Evolutionary conservation across 495 filamentous ascomycete species (phyloP), one percentile per base, ranked within the genome.

Genomic region (Penicillium samsonianum): DNA sequence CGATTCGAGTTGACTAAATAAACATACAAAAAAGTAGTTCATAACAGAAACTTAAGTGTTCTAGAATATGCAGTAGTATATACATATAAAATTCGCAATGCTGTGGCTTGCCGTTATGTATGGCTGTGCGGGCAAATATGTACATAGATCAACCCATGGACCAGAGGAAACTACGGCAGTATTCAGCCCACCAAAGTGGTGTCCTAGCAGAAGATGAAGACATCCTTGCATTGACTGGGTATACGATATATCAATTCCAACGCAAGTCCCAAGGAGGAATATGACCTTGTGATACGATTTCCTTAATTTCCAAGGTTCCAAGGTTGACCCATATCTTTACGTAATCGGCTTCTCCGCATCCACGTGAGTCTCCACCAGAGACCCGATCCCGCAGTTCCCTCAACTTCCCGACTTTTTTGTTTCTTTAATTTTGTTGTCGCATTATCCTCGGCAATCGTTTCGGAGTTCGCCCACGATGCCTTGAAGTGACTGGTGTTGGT

Each of bases 291-390:
- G 26, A 47, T 19, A 19, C 16, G 9, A 30, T 23, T 23, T n/a
- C n/a, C n/a, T n/a, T 2, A 9, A 30, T 30, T 30, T 28, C 26
- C 26, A 28, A 28, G 26, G 6, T 46, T 48, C n/a, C n/a, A n/a
- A n/a, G n/a, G n/a, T n/a, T 31, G 23, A 9, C 16, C 23, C 7
- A 31, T 19, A 17, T 5, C 16, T 31, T 68, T 68, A 68, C 65
- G 61, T 69, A 69, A 69, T 67, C 60, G 45, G 5, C 38, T 58
- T 63, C 68, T 70, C 68, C 68, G 68, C 65, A 69, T 55, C 65
- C 67, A 68, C 67, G 68, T 68, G 65, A 68, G 65, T 31, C 50
- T 53, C 59, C 61, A 63, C 59, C 57, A 52, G 53, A 33, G 30
- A 55, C 60, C 65, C 67, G 63, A 67, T 61, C 63, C 59, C 59